Evolutionary conservation across 2,329 filamentous ascomycete species (phyloP).

Genomic region (Alternaria viburni): DNA sequence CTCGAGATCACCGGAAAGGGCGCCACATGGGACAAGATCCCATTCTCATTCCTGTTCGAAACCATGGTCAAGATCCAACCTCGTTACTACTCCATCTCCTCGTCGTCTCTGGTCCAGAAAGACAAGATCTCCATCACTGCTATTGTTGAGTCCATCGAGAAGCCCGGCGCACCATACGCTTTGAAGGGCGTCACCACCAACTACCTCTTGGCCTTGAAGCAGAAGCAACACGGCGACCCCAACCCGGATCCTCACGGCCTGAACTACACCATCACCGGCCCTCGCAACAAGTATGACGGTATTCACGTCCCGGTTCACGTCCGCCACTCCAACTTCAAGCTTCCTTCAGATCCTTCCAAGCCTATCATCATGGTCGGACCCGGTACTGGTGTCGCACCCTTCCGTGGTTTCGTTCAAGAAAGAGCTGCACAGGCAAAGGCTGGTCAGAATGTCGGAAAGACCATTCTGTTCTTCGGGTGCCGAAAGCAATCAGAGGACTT

Average conservation of each 20-base stretch:
- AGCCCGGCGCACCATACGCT: constrained; percentile 76
- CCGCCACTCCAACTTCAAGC: constrained; percentile 98
- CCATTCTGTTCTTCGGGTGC: constrained; percentile 94
- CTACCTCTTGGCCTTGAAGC: constrained; percentile 91
- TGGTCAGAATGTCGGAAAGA: constrained; percentile 83
- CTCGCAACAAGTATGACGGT: constrained; percentile 95
- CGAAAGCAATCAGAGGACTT: constrained; percentile 88
- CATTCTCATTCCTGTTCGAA: constrained; percentile 95
- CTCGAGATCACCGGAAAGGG: constrained; percentile 75
- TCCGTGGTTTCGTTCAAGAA: constrained; percentile 95
- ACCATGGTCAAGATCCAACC: constrained; percentile 93
- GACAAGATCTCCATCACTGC: constrained; percentile 95
- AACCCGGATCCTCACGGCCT: constrained; percentile 82
- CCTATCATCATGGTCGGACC: constrained; percentile 96
- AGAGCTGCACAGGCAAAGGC: constrained; percentile 80
- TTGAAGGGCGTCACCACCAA: constrained; percentile 97
- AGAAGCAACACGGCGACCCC: constrained; percentile 92
- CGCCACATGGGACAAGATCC: constrained; percentile 80
- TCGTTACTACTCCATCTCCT: constrained; percentile 99
- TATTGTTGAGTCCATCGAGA: constrained; percentile 82
- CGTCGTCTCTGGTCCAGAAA: constrained; percentile 91
- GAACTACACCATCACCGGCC: constrained; percentile 85
- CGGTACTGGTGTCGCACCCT: constrained; percentile 94
- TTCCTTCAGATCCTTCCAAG: constrained; percentile 92
- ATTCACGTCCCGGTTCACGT: constrained; percentile 95